These are phyloP conservation scores for Pseudomassariella vexata DNA, from an alignment of 2,329 filamentous ascomycete genomes.

Conservation along the genomic window DNA sequence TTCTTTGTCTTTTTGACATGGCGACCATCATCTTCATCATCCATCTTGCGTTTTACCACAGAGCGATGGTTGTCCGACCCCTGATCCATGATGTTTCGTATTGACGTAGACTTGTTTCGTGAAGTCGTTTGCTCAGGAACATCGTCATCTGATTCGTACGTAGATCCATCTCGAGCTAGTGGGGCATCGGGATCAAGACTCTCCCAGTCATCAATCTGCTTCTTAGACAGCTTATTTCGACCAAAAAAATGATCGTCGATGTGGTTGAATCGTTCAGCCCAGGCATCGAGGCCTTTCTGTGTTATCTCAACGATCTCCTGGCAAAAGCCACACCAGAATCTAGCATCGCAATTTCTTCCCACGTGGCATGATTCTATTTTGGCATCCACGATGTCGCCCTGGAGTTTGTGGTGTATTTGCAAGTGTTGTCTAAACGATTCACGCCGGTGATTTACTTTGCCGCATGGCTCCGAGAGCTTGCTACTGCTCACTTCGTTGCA, in stretches of 20 bases:
- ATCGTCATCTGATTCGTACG: slow-evolving; percentile 14
- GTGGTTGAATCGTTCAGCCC: slow-evolving; percentile 59
- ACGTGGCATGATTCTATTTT: slow-evolving; percentile 52
- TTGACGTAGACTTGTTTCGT: too few relatives aligned
- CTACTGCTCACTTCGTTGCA: slow-evolving; percentile 44
- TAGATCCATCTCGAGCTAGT: slow-evolving; percentile 5
- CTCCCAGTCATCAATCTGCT: slow-evolving; percentile 52
- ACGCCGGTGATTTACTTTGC: slow-evolving; percentile 50
- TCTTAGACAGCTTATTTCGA: slow-evolving; percentile 30
- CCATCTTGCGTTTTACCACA: slow-evolving; percentile 6
- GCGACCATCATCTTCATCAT: slow-evolving; percentile 1
- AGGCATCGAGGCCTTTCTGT: slow-evolving; percentile 45
- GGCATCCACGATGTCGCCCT: slow-evolving; percentile 27
- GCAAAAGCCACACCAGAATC: slow-evolving; percentile 91
- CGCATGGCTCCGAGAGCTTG: slow-evolving; percentile 37
- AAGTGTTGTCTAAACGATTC: slow-evolving; percentile 61
- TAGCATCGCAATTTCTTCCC: slow-evolving; percentile 55
- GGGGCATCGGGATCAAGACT: slow-evolving; percentile 24
- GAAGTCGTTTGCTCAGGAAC: slow-evolving; percentile 20
- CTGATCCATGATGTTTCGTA: slow-evolving; percentile 9
- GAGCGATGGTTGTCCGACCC: background rate
- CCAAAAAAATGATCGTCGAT: slow-evolving; percentile 68
- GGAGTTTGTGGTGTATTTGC: slow-evolving; percentile 37
- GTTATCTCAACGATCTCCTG: slow-evolving; percentile 45
- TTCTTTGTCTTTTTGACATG: slow-evolving; percentile 3